Conservation (phyloP, 2,329 filamentous ascomycete genomes). For the Aspergillus versicolor region DNA sequence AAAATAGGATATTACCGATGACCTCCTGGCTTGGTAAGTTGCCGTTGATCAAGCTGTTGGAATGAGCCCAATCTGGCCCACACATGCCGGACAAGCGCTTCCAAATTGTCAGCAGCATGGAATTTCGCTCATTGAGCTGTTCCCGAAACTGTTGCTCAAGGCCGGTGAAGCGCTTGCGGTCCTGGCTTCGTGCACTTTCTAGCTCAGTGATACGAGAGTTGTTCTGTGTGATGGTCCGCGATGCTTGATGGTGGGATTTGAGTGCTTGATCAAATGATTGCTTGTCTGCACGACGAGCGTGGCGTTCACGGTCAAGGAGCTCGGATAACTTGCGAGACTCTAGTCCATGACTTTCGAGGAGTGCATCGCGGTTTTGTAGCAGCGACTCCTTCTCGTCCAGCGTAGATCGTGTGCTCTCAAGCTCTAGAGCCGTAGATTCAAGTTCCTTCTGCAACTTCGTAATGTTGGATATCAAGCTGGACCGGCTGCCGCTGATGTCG, state of each 20-base stretch:
- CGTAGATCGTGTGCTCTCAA: slow-evolving; percentile 73
- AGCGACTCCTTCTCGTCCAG: slow-evolving; percentile 88
- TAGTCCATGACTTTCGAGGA: slow-evolving; percentile 84
- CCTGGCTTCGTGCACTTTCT: slow-evolving; percentile 73
- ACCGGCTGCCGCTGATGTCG: slow-evolving; percentile 81
- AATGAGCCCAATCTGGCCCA: slow-evolving; percentile 87
- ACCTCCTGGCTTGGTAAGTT: slow-evolving; percentile 82
- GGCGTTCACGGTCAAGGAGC: slow-evolving; percentile 85
- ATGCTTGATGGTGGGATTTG: slow-evolving; percentile 81
- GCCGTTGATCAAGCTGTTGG: slow-evolving; percentile 84
- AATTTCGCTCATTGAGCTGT: slow-evolving; percentile 85
- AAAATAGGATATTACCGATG: slow-evolving; percentile 73
- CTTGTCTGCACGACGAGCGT: slow-evolving; percentile 80
- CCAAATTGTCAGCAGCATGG: slow-evolving; percentile 84
- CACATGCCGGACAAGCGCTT: slow-evolving; percentile 82
- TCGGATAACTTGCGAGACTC: slow-evolving; percentile 83
- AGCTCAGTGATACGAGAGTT: slow-evolving; percentile 83
- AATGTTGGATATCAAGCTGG: slow-evolving; percentile 81
- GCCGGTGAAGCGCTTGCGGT: slow-evolving; percentile 71
- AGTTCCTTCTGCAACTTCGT: slow-evolving; percentile 84
- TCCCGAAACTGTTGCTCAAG: slow-evolving; percentile 82
- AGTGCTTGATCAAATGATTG: slow-evolving; percentile 85
- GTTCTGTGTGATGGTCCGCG: slow-evolving; percentile 80
- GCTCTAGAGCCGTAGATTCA: slow-evolving; percentile 77
- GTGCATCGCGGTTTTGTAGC: slow-evolving; percentile 81